Base-by-base conservation (phyloP, 192 early-diverging fungal species). In the Coemansia sp. region DNA sequence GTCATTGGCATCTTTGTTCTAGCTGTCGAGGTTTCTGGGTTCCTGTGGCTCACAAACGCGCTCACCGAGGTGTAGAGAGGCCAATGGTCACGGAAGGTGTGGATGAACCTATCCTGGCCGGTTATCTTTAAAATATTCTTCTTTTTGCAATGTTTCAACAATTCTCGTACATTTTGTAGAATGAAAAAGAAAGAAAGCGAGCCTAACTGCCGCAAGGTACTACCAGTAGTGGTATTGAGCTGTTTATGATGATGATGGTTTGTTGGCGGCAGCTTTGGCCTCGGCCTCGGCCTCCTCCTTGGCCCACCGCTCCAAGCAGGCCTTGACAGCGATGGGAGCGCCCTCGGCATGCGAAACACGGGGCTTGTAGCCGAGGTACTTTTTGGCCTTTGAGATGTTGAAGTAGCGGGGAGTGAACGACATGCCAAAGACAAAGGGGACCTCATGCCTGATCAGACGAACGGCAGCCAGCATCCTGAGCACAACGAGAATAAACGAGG, bases 371-470 rank as follows among this genome's bases (percentile, higher is more conserved):
- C 89, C 89, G 40, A 92, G 72, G 14, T 79, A 40, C 62, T 77
- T 87, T 72, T 88, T 91, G 46, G 96, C 95, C 83, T 95, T 96
- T 46, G 73, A 76, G 69, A 95, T 94, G 76, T 94, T 92, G 74
- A 93, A 94, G 78, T 93, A 96, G 49, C 95, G 88, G 61, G 92
- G 91, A 38, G 81, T 89, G 41, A 89, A 84, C 40, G 91, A 86
- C 61, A 94, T 86, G 62, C 90, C 90, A 44, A 98, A 87, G 45
- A 93, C 88, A 51, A 87, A 85, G 12, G 94, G 90, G 10, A 94
- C 88, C 3, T 93, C 92, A 46, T 93, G 88, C 64, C 84, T 87
- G 54, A 92, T 63, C 58, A 89, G 64, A 61, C 72, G 85, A 60
- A 89, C 54, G 13, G 85, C 83, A 3, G 81, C 85, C 63, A 94